Evolutionary conservation across 2,329 filamentous ascomycete genomes (phyloP), one percentile per base, ranked within the genome.

Genomic region (Aureobasidium sp.): DNA sequence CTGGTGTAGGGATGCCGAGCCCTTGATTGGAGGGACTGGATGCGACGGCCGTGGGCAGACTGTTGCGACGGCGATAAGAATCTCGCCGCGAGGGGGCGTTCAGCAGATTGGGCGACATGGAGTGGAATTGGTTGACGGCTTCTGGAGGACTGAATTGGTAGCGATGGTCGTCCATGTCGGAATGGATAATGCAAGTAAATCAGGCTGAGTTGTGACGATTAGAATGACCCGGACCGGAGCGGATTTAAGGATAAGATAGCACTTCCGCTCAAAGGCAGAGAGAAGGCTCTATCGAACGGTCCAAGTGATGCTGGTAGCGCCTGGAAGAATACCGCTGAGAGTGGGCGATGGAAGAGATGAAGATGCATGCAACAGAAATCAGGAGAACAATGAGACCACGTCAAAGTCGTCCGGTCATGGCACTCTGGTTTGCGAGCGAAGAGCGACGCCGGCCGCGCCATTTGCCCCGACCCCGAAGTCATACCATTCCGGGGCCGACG

Each of bases 11-110:
- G 10, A 55, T 54, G 14, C 50, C 55, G 11, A 50, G 24, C 6
- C 40, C 56, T 21, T 35, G 25, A 21, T 39, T 42, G 3, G 56
- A 58, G 8, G 56, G 54, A 19, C 51, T 56, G 22, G 51, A 53
- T 14, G 54, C 56, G 32, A 48, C 54, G 45, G 45, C 45, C 6
- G 53, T 49, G n/a, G 56, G 56, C 17, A 58, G 45, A 37, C 51
- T 55, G 47, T 56, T 56, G 19, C 56, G 44, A n/a, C 56, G 56
- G 6, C 56, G 50, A 21, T 55, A 45, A 7, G 53, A 55, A 11
- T 55, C 53, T 12, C 38, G 47, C 16, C 53, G 30, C 7, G 39
- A 34, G 3, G 53, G 44, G 3, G 21, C 47, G 35, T 38, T 19
- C 29, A 50, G 22, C 42, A 51, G 14, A 19, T 40, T 44, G 4